Evolutionary conservation across 2,329 filamentous ascomycete species (phyloP).

Genomic region (Lithohypha guttulata): DNA sequence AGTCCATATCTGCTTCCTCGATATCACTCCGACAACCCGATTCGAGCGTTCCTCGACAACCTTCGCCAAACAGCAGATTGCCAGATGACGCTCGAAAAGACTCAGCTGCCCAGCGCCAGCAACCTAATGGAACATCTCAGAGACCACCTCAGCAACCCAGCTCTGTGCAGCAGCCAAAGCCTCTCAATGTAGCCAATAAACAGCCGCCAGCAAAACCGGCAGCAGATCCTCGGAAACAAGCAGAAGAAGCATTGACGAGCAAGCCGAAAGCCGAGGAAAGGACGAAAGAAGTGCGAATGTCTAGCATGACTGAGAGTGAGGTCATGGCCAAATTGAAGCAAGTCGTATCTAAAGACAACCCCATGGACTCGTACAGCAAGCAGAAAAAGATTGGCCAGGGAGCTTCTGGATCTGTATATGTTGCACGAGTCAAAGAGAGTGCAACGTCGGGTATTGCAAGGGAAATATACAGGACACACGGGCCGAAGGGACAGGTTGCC

Average conservation of each 20-base stretch:
- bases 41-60: slow-evolving; percentile 26
- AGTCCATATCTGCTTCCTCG: slow-evolving; percentile 22
- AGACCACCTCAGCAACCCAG: slow-evolving; percentile 44
- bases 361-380: slow-evolving; percentile 91
- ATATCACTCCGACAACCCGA: slow-evolving; percentile 28
- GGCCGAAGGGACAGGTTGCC: slow-evolving; percentile 76
- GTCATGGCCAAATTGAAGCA: slow-evolving; percentile 94
- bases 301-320: slow-evolving; percentile 91
- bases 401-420: slow-evolving; percentile 94
- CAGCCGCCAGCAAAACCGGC: slow-evolving; percentile 38
- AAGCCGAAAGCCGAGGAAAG: slow-evolving; percentile 63
- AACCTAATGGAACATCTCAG: slow-evolving; percentile 34
- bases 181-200: slow-evolving; percentile 66
- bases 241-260: slow-evolving; percentile 77
- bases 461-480: slow-evolving; percentile 67
- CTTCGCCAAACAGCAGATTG: slow-evolving; percentile 28
- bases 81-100: slow-evolving; percentile 29
- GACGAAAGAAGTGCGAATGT: slow-evolving; percentile 93
- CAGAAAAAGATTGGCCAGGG: slow-evolving; percentile 99
- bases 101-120: slow-evolving; percentile 28
- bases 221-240: slow-evolving; percentile 70
- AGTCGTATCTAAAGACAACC: slow-evolving; percentile 90
- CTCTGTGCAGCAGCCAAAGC: slow-evolving; percentile 54
- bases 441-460: slow-evolving; percentile 72
- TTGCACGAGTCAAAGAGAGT: slow-evolving; percentile 85